Conservation (phyloP, 164 flowering plant species). For the Malania oleifera region DNA sequence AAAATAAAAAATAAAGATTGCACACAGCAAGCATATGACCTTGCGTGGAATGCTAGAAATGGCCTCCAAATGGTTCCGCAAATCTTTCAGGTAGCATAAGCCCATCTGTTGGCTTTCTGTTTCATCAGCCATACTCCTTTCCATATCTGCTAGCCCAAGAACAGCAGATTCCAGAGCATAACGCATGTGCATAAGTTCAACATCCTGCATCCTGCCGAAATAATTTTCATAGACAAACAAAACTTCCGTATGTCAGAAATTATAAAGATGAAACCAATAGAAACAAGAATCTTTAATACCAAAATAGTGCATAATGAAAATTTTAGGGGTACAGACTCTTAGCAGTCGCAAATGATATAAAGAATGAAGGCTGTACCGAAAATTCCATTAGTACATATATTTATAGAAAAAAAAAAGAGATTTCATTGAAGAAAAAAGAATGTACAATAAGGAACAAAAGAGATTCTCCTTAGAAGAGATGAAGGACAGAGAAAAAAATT, state of each 20-base stretch:
- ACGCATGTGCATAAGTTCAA: constrained; percentile 97
- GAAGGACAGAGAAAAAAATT: no score
- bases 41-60: constrained; percentile 71
- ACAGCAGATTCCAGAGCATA: constrained; percentile 81
- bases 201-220: constrained; percentile 73
- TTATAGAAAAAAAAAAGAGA: no score
- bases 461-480: no score
- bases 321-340: not conserved
- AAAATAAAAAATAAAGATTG: no score
- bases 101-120: constrained; percentile 38
- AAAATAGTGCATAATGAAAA: not conserved
- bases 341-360: not conserved
- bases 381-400: not conserved
- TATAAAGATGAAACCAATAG: not conserved
- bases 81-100: constrained; percentile 52
- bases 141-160: constrained; percentile 86
- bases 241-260: not conserved
- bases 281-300: not conserved
- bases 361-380: no score
- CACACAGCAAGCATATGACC: constrained; percentile 35
- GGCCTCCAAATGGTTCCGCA: constrained; percentile 72
- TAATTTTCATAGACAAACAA: not conserved
- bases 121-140: constrained; percentile 38
- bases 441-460: no score
- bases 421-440: no score